phyloP scores from a whole-genome alignment of 2,329 filamentous ascomycete genomes.

The Myriosclerotinia duriaeana region DNA sequence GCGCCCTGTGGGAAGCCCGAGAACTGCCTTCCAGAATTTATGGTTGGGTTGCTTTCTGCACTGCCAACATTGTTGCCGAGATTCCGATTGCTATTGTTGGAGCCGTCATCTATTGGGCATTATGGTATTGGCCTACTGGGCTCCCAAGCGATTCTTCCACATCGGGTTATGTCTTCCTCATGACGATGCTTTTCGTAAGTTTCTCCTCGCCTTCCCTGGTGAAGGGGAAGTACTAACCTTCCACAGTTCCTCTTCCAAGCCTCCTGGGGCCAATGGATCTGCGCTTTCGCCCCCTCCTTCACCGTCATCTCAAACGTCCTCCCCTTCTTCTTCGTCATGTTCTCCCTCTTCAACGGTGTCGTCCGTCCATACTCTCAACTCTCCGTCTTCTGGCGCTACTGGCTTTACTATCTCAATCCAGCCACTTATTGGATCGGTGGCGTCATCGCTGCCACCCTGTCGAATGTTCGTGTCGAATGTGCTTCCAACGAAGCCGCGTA shows the following conservation, averaged over 20 bases:
- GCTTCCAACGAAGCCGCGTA: constrained; percentile 54
- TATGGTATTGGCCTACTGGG: constrained; percentile 77
- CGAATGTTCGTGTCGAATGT: constrained; percentile 52
- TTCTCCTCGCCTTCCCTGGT: not conserved
- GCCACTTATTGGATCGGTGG: constrained; percentile 69
- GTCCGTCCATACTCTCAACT: constrained; percentile 63
- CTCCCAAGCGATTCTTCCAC: constrained; percentile 63
- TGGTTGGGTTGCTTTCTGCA: constrained; percentile 73
- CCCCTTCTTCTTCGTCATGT: constrained; percentile 48
- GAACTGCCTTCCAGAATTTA: constrained; percentile 75
- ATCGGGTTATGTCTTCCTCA: constrained; percentile 74
- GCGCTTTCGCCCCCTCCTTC: constrained; percentile 75
- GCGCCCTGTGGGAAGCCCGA: constrained; percentile 69
- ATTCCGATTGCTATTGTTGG: constrained; percentile 68
- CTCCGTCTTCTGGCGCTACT: constrained; percentile 39
- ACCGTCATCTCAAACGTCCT: constrained; percentile 69
- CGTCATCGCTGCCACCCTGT: constrained; percentile 62
- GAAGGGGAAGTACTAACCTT: not conserved
- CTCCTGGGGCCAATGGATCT: constrained; percentile 75
- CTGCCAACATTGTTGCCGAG: constrained; percentile 70
- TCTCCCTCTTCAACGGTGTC: constrained; percentile 75
- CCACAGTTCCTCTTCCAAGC: constrained; percentile 39
- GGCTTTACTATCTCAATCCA: constrained; percentile 63
- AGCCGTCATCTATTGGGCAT: constrained; percentile 65
- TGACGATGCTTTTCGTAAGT: constrained; percentile 66